phyloP scores from a whole-genome alignment of 2,329 filamentous ascomycete species.

The Fusarium sp. region DNA sequence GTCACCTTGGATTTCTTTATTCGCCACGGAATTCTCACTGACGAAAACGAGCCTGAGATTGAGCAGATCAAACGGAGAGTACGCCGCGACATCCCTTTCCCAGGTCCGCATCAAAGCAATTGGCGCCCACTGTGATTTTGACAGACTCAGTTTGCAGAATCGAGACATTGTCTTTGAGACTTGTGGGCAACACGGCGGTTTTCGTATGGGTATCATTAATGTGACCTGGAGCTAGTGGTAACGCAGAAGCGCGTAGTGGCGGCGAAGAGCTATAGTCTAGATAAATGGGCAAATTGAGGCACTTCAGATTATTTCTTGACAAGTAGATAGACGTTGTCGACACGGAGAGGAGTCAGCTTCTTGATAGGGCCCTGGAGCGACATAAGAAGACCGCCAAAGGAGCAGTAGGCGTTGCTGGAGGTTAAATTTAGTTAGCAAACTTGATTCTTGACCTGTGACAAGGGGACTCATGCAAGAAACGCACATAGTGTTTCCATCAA shows the following conservation, averaged over 20 bases:
- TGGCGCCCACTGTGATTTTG: constrained; percentile 43
- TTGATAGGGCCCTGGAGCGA: constrained; percentile 94
- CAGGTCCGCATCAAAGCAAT: constrained; percentile 68
- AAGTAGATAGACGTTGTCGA: constrained; percentile 93
- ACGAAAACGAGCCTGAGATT: constrained; percentile 82
- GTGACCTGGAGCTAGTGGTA: constrained; percentile 38
- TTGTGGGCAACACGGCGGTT: constrained; percentile 23
- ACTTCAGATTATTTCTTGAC: constrained; percentile 79
- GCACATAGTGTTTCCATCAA: constrained; percentile 85
- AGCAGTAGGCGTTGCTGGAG: constrained; percentile 88
- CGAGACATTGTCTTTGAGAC: constrained; percentile 12
- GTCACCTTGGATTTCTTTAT: constrained; percentile 92
- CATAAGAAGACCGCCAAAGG: constrained; percentile 92
- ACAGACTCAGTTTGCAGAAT: neutral
- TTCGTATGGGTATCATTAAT: constrained; percentile 46
- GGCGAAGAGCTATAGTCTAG: constrained; percentile 24
- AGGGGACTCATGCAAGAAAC: neutral
- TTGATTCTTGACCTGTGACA: neutral
- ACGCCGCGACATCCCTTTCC: constrained; percentile 85
- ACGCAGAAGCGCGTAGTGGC: constrained; percentile 18
- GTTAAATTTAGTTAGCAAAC: constrained; percentile 27
- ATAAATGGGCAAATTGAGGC: constrained; percentile 22
- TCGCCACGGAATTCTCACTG: constrained; percentile 82
- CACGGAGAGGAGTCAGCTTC: constrained; percentile 90
- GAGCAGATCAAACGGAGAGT: constrained; percentile 80